Base-by-base conservation (phyloP, 257 asterid genomes). In the Solanum boliviense region DNA sequence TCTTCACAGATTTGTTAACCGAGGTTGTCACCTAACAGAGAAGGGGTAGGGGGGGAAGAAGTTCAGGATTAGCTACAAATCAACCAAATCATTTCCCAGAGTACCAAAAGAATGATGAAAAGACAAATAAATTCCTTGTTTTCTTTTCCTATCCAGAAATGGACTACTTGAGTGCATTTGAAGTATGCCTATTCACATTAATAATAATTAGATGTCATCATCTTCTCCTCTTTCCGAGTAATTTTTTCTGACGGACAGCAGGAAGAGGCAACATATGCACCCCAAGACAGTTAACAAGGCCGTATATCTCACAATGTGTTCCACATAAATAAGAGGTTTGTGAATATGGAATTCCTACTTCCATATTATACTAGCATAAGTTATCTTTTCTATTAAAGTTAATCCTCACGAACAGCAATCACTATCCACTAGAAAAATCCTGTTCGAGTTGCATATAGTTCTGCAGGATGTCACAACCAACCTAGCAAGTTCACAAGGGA, bases 1-100 rank as follows among this genome's bases (percentile, higher is more conserved):
- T 97, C 95, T 94, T 95, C 21, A 91, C 89, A 32, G 94, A 78
- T 78, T 75, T 94, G 46, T 91, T 88, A 11, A 79, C 89, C 27
- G 91, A 83, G 89, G 87, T 91, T 95, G 95, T 96, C 89, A 23
- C 86, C 90, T 91, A 87, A 86, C 20, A 83, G 88, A 58, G 75
- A 73, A 5, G 84, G 72, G 73, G 27, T 21, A 6, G 83, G 21
- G 82, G 48, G 32, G 16, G 11, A 1, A 9, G n/a, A 6, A 52
- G n/a, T 18, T 52, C 62, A 52, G 62, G 62, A 16, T 52, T 7
- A 52, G n/a, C 41, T 81, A 81, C 32, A 46, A 36, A 81, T 46
- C 68, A 81, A 44, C 85, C 70, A 29, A 81, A 82, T 82, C 41
- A 46, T 10, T 48, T 18, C 41, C 16, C 29, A 48, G 70, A 81